Conservation (phyloP, 257 asterid species). For the Solanum ossicruentum region DNA sequence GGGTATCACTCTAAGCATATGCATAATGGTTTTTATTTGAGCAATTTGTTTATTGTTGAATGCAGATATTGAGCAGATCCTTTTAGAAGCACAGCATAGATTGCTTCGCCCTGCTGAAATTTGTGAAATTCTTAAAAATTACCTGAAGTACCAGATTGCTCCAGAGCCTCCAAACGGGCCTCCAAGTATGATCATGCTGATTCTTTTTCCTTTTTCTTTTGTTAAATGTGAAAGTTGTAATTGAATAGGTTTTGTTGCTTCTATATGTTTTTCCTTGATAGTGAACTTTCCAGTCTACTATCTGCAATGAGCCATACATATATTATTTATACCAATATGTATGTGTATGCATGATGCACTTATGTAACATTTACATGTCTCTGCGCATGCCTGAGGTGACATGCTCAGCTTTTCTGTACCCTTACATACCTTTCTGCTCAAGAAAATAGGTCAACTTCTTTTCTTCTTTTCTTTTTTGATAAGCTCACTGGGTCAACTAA, state of each 20-base stretch:
- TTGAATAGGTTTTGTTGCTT: neutral
- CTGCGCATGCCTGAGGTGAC: neutral
- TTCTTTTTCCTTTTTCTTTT: neutral
- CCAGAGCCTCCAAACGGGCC: slow-evolving; percentile 78
- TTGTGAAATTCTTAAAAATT: slow-evolving; percentile 63
- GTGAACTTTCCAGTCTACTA: neutral
- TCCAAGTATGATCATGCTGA: slow-evolving; percentile 36
- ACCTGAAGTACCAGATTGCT: slow-evolving; percentile 53
- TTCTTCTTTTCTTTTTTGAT: neutral
- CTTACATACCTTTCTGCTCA: neutral
- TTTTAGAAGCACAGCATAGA: slow-evolving; percentile 68
- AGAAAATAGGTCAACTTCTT: neutral
- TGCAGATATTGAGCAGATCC: slow-evolving; percentile 85
- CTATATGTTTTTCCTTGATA: neutral
- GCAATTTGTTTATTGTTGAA: neutral
- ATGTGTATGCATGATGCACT: neutral
- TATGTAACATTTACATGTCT: neutral
- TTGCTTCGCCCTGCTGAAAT: slow-evolving; percentile 96
- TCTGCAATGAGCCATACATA: neutral
- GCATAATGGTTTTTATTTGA: neutral
- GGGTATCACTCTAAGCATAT: neutral
- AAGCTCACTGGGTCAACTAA: neutral
- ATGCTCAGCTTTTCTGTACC: neutral
- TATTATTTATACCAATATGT: neutral
- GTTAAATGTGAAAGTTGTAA: neutral